Conservation (phyloP, 495 filamentous ascomycete genomes). For the Amphirosellinia nigrospora region DNA sequence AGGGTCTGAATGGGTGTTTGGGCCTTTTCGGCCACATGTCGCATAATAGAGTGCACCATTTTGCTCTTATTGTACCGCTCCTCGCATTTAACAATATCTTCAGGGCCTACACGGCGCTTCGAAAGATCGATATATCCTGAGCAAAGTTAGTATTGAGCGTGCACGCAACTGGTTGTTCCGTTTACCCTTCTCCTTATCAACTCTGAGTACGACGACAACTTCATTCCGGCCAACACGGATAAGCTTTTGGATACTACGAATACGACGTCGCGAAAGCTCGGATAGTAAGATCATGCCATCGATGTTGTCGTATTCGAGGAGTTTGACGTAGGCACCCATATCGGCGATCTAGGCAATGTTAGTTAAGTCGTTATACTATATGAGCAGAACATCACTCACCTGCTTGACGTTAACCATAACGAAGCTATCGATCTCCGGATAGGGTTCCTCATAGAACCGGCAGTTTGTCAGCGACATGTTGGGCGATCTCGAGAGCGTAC, state of each 20-base stretch:
- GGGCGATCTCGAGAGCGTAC: constrained; percentile 30
- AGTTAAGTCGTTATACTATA: constrained; percentile 16
- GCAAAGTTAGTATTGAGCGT: constrained; percentile 25
- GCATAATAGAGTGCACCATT: constrained; percentile 97
- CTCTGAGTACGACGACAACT: constrained; percentile 95
- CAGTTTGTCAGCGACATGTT: constrained; percentile 97
- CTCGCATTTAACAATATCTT: constrained; percentile 97
- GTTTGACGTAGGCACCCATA: constrained; percentile 99
- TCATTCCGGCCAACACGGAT: constrained; percentile 98
- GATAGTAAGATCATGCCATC: constrained; percentile 99
- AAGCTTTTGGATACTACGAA: constrained; percentile 97
- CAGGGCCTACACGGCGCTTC: constrained; percentile 95
- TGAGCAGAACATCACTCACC: constrained; percentile 55
- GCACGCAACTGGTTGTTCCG: constrained; percentile 16
- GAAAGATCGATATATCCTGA: constrained; percentile 96
- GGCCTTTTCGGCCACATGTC: constrained; percentile 97
- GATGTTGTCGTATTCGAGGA: constrained; percentile 99
- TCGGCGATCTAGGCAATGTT: constrained; percentile 80
- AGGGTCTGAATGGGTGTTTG: constrained; percentile 89
- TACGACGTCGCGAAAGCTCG: constrained; percentile 94
- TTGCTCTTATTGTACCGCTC: constrained; percentile 99
- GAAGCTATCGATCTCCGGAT: constrained; percentile 97
- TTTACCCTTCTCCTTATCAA: constrained; percentile 97
- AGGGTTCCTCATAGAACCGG: constrained; percentile 98
- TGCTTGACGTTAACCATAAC: constrained; percentile 99